Evolutionary conservation across 352 stramenopile genomes (phyloP).

Genomic region (Pythium pectinolyticum): DNA sequence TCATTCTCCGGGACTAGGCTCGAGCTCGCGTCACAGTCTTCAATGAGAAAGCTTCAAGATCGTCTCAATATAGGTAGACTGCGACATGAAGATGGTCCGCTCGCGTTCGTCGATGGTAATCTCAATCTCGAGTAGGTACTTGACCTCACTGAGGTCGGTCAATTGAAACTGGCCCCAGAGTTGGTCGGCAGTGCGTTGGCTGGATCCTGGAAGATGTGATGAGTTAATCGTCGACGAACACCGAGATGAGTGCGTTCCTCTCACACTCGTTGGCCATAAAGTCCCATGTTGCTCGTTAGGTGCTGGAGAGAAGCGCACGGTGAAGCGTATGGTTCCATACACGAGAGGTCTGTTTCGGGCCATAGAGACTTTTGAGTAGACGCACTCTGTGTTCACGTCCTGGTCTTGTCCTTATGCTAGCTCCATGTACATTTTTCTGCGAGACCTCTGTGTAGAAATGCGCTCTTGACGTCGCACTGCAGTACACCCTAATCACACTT

Average conservation of each 20-base stretch:
- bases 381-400: slow-evolving; percentile 7
- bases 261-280: slow-evolving; percentile 1
- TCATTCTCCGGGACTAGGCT: not conserved
- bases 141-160: not conserved
- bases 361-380: slow-evolving; percentile 10
- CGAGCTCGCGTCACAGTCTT: not conserved
- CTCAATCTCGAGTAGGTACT: slow-evolving; percentile 12
- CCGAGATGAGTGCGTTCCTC: not conserved
- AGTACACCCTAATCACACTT: slow-evolving; percentile 8
- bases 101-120: not conserved
- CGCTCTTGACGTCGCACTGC: slow-evolving; percentile 28
- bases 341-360: slow-evolving; percentile 4
- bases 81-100: not conserved
- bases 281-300: not conserved
- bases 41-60: slow-evolving; percentile 8
- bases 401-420: not conserved
- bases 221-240: slow-evolving; percentile 11
- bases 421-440: slow-evolving; percentile 28
- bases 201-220: not conserved
- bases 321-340: slow-evolving; percentile 11
- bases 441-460: slow-evolving; percentile 28
- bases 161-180: slow-evolving; percentile 2
- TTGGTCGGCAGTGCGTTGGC: not conserved
- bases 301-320: not conserved
- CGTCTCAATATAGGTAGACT: slow-evolving; percentile 3